Percentiles rank a stretch among this genome's conserved stretches.
phyloP scores from a whole-genome alignment of 768 basidiomycete genomes.

The Lentinula detonsa region DNA sequence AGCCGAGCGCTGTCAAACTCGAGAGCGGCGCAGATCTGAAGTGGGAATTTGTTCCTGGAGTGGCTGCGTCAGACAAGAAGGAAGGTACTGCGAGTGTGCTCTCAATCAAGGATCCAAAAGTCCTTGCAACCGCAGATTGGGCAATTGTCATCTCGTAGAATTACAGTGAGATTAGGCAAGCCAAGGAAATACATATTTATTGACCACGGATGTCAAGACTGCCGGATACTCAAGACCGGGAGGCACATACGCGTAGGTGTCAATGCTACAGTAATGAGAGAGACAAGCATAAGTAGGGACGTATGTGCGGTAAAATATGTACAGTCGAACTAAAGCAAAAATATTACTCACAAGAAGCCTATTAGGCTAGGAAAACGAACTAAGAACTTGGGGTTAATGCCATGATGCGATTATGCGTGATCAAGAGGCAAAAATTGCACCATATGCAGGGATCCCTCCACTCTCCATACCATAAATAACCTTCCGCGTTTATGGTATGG shows the following conservation, averaged over 20 bases:
- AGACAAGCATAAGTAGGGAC: not conserved
- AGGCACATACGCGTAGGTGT: not conserved
- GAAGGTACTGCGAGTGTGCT: constrained; percentile 66
- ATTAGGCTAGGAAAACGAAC: not conserved
- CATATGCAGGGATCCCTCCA: too few species aligned
- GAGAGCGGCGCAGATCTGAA: constrained; percentile 44
- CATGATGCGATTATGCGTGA: not conserved
- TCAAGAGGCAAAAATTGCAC: not conserved
- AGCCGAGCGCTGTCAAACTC: constrained; percentile 57
- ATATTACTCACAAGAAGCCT: not conserved
- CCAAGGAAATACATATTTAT: not conserved
- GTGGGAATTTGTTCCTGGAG: constrained; percentile 65
- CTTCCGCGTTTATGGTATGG: too few species aligned
- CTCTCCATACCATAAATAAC: too few species aligned
- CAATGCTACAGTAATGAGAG: not conserved
- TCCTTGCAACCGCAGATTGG: constrained; percentile 60
- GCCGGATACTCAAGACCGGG: not conserved
- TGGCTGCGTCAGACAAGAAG: constrained; percentile 46
- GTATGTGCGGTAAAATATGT: not conserved
- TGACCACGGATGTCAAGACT: not conserved
- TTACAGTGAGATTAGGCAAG: not conserved
- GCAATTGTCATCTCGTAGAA: constrained; percentile 29
- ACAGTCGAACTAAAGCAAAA: not conserved
- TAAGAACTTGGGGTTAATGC: not conserved
- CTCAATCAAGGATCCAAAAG: constrained; percentile 69